phyloP scores from a whole-genome alignment of 2,329 filamentous ascomycete species.

The Hypoxylon sp. region DNA sequence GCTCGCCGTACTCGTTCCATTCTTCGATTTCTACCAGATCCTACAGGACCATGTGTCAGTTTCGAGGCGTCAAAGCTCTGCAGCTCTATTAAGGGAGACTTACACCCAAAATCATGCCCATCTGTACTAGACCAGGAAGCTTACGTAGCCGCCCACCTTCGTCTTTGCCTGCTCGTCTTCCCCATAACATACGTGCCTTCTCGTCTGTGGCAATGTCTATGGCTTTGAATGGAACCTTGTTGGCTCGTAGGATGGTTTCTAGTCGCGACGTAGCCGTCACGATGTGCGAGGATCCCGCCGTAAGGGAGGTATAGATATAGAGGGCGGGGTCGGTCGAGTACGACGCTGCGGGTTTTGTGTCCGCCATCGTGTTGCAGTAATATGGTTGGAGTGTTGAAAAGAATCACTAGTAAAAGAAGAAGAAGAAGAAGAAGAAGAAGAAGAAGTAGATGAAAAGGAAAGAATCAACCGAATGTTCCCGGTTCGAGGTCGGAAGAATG shows the following conservation, averaged over 20 bases:
- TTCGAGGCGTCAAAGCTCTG: background rate
- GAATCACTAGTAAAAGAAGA: background rate
- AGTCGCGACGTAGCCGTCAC: slow-evolving; percentile 94
- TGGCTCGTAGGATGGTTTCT: slow-evolving; percentile 94
- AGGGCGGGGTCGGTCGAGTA: slow-evolving; percentile 73
- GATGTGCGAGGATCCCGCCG: slow-evolving; percentile 93
- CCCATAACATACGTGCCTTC: slow-evolving; percentile 88
- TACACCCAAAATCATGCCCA: slow-evolving; percentile 85
- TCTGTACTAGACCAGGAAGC: slow-evolving; percentile 87
- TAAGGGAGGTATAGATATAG: slow-evolving; percentile 96
- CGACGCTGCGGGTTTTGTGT: slow-evolving; percentile 44
- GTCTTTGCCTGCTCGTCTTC: slow-evolving; percentile 79
- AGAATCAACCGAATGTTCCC: slow-evolving; percentile 11
- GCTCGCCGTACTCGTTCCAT: slow-evolving; percentile 98
- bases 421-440: background rate
- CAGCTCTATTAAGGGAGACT: slow-evolving; percentile 55
- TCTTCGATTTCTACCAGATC: slow-evolving; percentile 95
- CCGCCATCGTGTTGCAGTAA: slow-evolving; percentile 34
- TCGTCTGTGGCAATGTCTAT: slow-evolving; percentile 92
- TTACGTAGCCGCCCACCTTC: slow-evolving; percentile 71
- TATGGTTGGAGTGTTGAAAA: background rate
- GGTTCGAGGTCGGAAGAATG: slow-evolving; percentile 26
- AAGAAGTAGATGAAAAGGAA: slow-evolving; percentile 1
- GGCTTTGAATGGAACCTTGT: slow-evolving; percentile 92
- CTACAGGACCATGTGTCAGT: slow-evolving; percentile 55